These are phyloP conservation scores for Neurospora crassa DNA, from an alignment of 2,329 filamentous ascomycete genomes.

Conservation along the genomic window DNA sequence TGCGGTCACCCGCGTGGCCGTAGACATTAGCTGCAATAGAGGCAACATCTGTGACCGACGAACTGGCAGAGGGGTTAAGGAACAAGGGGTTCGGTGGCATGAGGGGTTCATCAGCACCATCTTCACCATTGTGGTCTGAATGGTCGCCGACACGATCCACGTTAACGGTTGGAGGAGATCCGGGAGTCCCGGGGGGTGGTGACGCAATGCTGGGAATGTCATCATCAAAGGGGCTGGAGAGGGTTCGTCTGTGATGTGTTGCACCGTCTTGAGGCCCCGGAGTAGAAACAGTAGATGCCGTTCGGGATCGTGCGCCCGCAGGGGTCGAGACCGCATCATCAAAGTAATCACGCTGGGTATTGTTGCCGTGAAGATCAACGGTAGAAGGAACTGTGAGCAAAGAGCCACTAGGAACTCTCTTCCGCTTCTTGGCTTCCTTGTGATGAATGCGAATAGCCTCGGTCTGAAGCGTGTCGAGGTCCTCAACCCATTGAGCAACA, in stretches of 20 bases:
- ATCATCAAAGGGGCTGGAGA: constrained; percentile 9
- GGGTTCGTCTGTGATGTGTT: constrained; percentile 6
- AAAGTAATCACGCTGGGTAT: constrained; percentile 6
- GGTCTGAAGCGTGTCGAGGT: constrained; percentile 50
- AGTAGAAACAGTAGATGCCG: constrained; percentile 12
- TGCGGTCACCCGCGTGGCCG: constrained; percentile 7
- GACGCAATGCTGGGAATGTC: neutral
- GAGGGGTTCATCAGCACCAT: constrained; percentile 10
- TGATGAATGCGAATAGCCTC: constrained; percentile 43
- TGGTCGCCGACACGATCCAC: neutral
- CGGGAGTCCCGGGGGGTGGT: constrained; percentile 1
- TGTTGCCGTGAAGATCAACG: constrained; percentile 6
- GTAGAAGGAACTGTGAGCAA: constrained; percentile 13
- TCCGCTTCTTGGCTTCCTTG: constrained; percentile 20
- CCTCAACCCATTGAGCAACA: constrained; percentile 56
- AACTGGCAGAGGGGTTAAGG: constrained; percentile 11
- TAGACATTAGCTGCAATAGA: constrained; percentile 9
- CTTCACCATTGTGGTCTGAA: neutral
- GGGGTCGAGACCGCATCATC: constrained; percentile 11
- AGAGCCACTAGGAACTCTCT: constrained; percentile 11
- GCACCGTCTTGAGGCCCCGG: constrained; percentile 9
- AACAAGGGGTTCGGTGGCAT: constrained; percentile 14
- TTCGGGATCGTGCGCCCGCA: constrained; percentile 10
- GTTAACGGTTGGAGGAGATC: constrained; percentile 1
- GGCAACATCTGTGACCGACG: constrained; percentile 11